Conservation (phyloP, 345 rosid genomes). For the Rubroshorea leprosula region DNA sequence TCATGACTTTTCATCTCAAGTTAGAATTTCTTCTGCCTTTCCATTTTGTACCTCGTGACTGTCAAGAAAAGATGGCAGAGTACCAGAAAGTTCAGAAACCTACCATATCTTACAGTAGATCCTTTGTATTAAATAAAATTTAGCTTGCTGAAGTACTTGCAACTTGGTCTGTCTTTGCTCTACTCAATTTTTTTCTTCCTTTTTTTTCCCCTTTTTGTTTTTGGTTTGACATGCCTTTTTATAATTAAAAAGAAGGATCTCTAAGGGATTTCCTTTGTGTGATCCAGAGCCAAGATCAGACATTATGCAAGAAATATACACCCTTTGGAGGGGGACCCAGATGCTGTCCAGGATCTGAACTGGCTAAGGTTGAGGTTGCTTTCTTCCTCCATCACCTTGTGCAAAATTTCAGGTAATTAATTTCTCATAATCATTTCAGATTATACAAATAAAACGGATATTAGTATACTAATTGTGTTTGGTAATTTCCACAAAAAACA, state of each 20-base stretch:
- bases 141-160: too few species aligned
- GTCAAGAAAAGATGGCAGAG: too few species aligned
- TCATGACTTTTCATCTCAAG: constrained; percentile 9
- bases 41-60: constrained; percentile 10
- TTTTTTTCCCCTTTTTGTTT: not conserved
- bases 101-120: too few species aligned
- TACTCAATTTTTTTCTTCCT: too few species aligned
- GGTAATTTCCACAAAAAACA: too few species aligned
- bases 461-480: too few species aligned
- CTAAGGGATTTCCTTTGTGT: not conserved
- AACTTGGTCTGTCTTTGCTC: too few species aligned
- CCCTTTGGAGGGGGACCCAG: constrained; percentile 63
- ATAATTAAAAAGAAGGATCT: too few species aligned
- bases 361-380: constrained; percentile 56
- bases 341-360: constrained; percentile 60
- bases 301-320: constrained; percentile 40
- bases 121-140: too few species aligned
- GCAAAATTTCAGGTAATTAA: constrained; percentile 39
- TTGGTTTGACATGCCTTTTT: too few species aligned
- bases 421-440: not conserved
- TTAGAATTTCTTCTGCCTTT: constrained; percentile 2
- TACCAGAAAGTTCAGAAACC: too few species aligned
- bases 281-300: constrained; percentile 36
- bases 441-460: too few species aligned
- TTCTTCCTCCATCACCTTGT: constrained; percentile 61